Percentiles rank a stretch among this genome's conserved stretches.
Evolutionary conservation across 352 stramenopile species (phyloP).

Genomic region (Globisporangium middletonii): DNA sequence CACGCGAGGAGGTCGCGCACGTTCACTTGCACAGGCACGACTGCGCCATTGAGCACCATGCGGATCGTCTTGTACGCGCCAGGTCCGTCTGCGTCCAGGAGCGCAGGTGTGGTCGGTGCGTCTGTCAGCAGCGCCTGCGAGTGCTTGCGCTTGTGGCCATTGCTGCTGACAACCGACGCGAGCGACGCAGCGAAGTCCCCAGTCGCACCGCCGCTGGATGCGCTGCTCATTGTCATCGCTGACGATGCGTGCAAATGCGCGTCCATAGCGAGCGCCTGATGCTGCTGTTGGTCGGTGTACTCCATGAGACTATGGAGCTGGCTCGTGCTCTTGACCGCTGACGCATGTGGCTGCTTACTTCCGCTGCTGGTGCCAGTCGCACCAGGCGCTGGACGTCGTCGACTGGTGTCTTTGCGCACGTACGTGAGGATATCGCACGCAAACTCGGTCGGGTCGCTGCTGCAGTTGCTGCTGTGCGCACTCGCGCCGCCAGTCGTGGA

Average conservation of each 20-base stretch:
- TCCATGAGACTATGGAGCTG: constrained; percentile 8
- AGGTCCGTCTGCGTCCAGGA: constrained; percentile 8
- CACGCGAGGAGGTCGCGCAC: constrained; percentile 54
- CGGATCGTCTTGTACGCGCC: constrained; percentile 54
- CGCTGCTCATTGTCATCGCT: too few species aligned
- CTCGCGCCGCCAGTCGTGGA: constrained; percentile 33
- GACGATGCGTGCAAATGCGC: not conserved
- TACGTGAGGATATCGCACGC: constrained; percentile 43
- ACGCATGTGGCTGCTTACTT: not conserved
- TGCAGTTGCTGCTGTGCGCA: constrained; percentile 24
- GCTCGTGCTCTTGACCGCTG: constrained; percentile 4
- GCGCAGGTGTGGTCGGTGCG: not conserved
- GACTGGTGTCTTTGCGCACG: constrained; percentile 44
- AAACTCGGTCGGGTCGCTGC: not conserved
- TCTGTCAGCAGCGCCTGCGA: not conserved
- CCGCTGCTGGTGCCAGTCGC: too few species aligned
- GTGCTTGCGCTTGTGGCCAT: constrained; percentile 6
- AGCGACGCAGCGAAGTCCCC: not conserved
- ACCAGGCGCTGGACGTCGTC: not conserved
- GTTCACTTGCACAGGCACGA: constrained; percentile 69
- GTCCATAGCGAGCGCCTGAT: not conserved
- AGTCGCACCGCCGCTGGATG: not conserved
- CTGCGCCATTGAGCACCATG: constrained; percentile 65
- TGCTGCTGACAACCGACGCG: not conserved
- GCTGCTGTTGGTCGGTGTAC: not conserved